Percentiles rank a stretch among this genome's conserved stretches.
phyloP scores from a whole-genome alignment of 176 grass and related monocot species.

The Typha latifolia region DNA sequence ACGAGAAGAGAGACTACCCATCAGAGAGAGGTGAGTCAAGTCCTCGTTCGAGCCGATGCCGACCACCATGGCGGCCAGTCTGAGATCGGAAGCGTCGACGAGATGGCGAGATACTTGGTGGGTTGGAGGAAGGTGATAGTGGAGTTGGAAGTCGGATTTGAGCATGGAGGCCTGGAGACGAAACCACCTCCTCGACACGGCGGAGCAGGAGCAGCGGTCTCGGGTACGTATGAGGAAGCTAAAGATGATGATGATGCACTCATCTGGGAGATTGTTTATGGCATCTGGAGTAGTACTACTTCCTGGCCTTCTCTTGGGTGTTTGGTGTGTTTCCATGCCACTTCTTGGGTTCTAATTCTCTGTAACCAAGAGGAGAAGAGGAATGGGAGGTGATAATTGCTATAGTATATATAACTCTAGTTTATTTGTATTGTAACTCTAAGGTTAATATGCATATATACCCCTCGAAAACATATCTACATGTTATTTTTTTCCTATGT shows the following conservation, averaged over 20 bases:
- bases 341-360: not conserved
- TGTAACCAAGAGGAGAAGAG: no score
- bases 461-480: no score
- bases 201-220: not conserved
- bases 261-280: not conserved
- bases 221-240: not conserved
- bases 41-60: not conserved
- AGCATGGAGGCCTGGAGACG: not conserved
- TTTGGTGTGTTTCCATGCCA: not conserved
- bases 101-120: not conserved
- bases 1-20: not conserved
- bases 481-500: no score
- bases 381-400: no score
- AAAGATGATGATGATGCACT: not conserved
- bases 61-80: not conserved
- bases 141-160: not conserved
- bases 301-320: not conserved
- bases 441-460: no score
- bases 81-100: not conserved
- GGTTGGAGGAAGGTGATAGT: not conserved
- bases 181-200: conserved; percentile 1
- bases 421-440: no score
- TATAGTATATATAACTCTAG: no score
- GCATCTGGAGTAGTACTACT: not conserved
- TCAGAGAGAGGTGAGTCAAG: not conserved